Conservation (phyloP, 352 stramenopile genomes). For the Peronospora farinosa region DNA sequence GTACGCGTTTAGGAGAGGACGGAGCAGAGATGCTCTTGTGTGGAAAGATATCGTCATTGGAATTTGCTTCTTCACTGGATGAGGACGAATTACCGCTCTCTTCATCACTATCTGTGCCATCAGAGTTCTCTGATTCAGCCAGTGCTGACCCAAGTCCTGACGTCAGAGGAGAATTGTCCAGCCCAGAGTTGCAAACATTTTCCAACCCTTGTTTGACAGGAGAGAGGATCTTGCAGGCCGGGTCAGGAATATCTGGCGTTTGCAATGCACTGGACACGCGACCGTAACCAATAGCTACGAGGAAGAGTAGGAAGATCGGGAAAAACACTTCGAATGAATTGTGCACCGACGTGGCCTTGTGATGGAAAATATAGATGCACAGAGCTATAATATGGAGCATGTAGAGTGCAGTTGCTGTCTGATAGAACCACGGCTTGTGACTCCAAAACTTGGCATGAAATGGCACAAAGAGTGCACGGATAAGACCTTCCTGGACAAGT, state of each 20-base stretch:
- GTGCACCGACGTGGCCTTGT: conserved; percentile 39
- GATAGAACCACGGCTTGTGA: conserved; percentile 70
- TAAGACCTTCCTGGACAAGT: conserved; percentile 65
- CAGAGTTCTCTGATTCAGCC: conserved; percentile 72
- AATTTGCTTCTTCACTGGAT: conserved; percentile 54
- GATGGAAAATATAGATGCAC: conserved; percentile 45
- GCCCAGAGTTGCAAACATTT: conserved; percentile 14
- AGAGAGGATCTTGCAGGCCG: conserved; percentile 53
- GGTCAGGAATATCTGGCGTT: conserved; percentile 41
- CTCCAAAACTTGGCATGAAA: conserved; percentile 70
- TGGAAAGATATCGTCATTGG: conserved; percentile 38
- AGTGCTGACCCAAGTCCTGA: conserved; percentile 51
- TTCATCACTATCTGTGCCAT: conserved; percentile 72
- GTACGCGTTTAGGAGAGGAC: conserved; percentile 23
- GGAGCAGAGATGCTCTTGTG: conserved; percentile 24
- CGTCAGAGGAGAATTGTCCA: conserved; percentile 20
- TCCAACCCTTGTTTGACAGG: conserved; percentile 31
- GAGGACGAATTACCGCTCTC: conserved; percentile 70
- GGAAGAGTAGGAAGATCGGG: conserved; percentile 45
- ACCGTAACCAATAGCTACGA: conserved; percentile 72
- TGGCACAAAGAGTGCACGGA: conserved; percentile 60
- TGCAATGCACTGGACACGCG: conserved; percentile 69
- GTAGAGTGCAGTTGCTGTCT: conserved; percentile 51
- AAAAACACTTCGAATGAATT: conserved; percentile 69
- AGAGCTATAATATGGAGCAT: conserved; percentile 40